Percentiles rank a stretch among this genome's conserved stretches.
phyloP scores from a whole-genome alignment of 116 monocot species.

The Phalaenopsis hybrid region DNA sequence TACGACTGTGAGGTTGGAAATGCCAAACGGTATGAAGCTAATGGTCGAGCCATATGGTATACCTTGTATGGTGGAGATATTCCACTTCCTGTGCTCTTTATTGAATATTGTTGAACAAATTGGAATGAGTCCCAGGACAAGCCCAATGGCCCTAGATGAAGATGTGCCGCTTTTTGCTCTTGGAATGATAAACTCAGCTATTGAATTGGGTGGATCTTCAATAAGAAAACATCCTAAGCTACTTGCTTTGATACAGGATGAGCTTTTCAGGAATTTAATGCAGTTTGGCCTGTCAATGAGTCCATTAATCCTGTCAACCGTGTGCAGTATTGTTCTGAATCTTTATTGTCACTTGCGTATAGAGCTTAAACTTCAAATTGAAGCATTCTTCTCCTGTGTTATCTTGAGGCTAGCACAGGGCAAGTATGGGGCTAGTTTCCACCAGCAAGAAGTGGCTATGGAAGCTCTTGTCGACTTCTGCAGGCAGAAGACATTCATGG shows the following conservation, averaged over 20 bases:
- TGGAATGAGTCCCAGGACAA: slow-evolving; percentile 38
- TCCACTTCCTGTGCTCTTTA: slow-evolving; percentile 81
- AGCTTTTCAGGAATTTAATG: slow-evolving; percentile 74
- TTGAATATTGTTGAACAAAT: slow-evolving; percentile 66
- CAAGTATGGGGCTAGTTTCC: slow-evolving; percentile 47
- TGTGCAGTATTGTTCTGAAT: slow-evolving; percentile 74
- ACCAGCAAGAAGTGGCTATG: slow-evolving; percentile 83
- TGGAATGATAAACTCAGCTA: slow-evolving; percentile 66
- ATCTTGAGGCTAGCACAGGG: slow-evolving; percentile 64
- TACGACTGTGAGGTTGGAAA: slow-evolving; percentile 9
- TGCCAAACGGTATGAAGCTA: slow-evolving; percentile 16
- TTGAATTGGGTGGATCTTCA: slow-evolving; percentile 58
- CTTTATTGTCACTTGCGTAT: slow-evolving; percentile 60
- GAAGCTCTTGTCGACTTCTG: slow-evolving; percentile 83
- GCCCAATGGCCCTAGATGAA: slow-evolving; percentile 62
- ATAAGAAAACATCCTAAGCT: slow-evolving; percentile 58
- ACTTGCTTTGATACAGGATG: slow-evolving; percentile 58
- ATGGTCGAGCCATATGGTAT: slow-evolving; percentile 68
- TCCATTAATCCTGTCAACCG: slow-evolving; percentile 67
- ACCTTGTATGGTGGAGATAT: slow-evolving; percentile 76
- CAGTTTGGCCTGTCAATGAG: slow-evolving; percentile 83
- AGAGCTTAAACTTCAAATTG: slow-evolving; percentile 70
- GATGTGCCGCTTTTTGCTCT: slow-evolving; percentile 79
- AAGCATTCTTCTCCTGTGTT: slow-evolving; percentile 80
- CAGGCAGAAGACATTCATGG: slow-evolving; percentile 66